phyloP scores from a whole-genome alignment of 805 yeast genomes.

The Wickerhamiella dianesei region DNA sequence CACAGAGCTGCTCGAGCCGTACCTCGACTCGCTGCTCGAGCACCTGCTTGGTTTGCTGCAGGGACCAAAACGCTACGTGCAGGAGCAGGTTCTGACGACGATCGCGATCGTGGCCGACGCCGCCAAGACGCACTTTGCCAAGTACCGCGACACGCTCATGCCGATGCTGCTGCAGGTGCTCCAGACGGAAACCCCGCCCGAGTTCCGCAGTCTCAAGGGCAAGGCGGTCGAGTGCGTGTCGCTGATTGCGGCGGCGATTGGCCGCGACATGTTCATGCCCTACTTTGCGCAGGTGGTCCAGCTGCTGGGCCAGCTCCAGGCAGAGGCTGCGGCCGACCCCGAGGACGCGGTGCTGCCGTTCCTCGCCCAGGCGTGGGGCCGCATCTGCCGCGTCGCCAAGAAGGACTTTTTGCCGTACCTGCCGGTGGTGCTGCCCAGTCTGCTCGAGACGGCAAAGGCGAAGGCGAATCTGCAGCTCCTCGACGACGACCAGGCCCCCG shows the following conservation, averaged over 20 bases:
- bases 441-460: slow-evolving; percentile 72
- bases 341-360: slow-evolving; percentile 84
- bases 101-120: slow-evolving; percentile 97
- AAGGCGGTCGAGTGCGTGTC: slow-evolving; percentile 95
- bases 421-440: slow-evolving; percentile 79
- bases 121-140: slow-evolving; percentile 73
- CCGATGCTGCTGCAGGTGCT: slow-evolving; percentile 71
- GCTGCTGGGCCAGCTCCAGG: slow-evolving; percentile 59
- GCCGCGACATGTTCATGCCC: slow-evolving; percentile 71
- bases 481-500: slow-evolving; percentile 73
- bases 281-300: slow-evolving; percentile 62
- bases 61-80: slow-evolving; percentile 82
- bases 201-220: slow-evolving; percentile 68
- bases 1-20: slow-evolving; percentile 82
- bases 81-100: slow-evolving; percentile 93
- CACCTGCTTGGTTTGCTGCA: slow-evolving; percentile 65
- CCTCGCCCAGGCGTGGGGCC: slow-evolving; percentile 91
- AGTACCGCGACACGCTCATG: slow-evolving; percentile 91
- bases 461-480: slow-evolving; percentile 78
- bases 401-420: slow-evolving; percentile 73
- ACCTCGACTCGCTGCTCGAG: slow-evolving; percentile 63
- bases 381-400: slow-evolving; percentile 78
- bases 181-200: slow-evolving; percentile 63
- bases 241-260: slow-evolving; percentile 87
- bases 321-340: slow-evolving; percentile 24